phyloP scores from a whole-genome alignment of 139 green algal genomes.

The Tetraselmis chui region DNA sequence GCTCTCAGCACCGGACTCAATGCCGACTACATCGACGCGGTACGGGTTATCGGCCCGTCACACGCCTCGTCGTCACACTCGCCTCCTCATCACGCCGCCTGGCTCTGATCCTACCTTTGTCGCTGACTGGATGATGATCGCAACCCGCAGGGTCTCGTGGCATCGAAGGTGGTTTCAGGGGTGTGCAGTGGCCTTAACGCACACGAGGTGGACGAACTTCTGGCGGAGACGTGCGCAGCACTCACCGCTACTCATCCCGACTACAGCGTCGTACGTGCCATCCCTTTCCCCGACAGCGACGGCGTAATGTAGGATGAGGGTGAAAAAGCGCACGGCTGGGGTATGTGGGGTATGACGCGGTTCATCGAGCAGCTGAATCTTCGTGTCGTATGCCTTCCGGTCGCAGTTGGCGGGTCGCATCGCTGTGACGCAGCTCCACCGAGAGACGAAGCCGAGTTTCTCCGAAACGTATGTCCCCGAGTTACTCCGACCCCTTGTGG shows the following conservation, averaged over 20 bases:
- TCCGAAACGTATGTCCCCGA: slow-evolving; percentile 69
- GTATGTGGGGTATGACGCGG: background rate
- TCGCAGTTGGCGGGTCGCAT: slow-evolving; percentile 93
- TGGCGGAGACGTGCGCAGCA: slow-evolving; percentile 92
- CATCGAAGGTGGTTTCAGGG: slow-evolving; percentile 25
- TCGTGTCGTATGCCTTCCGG: too few relatives aligned
- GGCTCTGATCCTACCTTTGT: background rate
- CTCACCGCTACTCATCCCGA: slow-evolving; percentile 96
- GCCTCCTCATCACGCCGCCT: background rate
- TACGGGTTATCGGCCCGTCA: background rate
- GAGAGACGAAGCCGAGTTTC: slow-evolving; percentile 97
- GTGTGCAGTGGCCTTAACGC: slow-evolving; percentile 98
- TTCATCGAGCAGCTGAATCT: slow-evolving; percentile 61
- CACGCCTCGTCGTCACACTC: background rate
- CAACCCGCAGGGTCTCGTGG: background rate
- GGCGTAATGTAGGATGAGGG: too few relatives aligned
- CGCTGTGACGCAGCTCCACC: slow-evolving; percentile 98
- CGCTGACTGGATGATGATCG: background rate
- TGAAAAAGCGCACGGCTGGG: too few relatives aligned
- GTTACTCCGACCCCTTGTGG: background rate
- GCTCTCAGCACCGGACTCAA: background rate
- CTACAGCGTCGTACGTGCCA: slow-evolving; percentile 79
- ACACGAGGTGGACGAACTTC: slow-evolving; percentile 93
- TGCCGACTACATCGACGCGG: background rate
- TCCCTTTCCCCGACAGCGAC: background rate